Conservation (phyloP, 1,284 basidiomycete species). For the Marasmius sp. region DNA sequence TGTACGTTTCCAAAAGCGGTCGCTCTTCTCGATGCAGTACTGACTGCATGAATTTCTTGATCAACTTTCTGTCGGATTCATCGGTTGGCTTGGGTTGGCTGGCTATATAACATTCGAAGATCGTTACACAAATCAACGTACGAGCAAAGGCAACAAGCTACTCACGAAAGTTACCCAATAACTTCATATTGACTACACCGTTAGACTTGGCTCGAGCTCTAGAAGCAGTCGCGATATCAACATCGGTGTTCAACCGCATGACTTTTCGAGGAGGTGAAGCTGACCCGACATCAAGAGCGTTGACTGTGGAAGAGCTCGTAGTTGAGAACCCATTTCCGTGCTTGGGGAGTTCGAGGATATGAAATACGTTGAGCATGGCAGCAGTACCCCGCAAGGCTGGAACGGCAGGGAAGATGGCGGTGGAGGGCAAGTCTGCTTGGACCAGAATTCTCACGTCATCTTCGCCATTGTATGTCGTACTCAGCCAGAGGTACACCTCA, state of each 20-base stretch:
- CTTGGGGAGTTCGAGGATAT: slow-evolving; percentile 51
- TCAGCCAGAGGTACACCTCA: too few species aligned
- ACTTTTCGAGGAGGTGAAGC: slow-evolving; percentile 66
- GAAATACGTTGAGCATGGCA: slow-evolving; percentile 31
- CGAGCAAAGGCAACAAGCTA: background rate
- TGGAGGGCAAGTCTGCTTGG: too few species aligned
- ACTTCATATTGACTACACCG: background rate
- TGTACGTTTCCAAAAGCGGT: slow-evolving; percentile 46
- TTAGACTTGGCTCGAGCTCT: slow-evolving; percentile 41
- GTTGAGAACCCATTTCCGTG: slow-evolving; percentile 53
- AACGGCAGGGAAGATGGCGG: too few species aligned
- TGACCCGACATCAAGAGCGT: slow-evolving; percentile 42
- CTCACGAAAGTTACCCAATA: background rate
- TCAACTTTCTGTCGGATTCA: slow-evolving; percentile 9
- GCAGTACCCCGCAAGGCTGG: too few species aligned
- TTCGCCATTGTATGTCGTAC: too few species aligned
- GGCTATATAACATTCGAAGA: background rate
- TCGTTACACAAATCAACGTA: background rate
- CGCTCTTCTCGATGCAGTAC: slow-evolving; percentile 38
- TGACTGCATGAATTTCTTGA: slow-evolving; percentile 36
- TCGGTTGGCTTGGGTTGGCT: background rate
- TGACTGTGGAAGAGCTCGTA: slow-evolving; percentile 14
- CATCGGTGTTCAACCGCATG: slow-evolving; percentile 59
- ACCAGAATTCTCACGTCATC: too few species aligned
- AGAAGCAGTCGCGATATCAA: slow-evolving; percentile 62